A percentile compares a stretch with the other conserved stretches of the same genome.
These are phyloP conservation scores for Ustilago shanxiensis DNA, from an alignment of 1,284 basidiomycete genomes.

Conservation along the genomic window DNA sequence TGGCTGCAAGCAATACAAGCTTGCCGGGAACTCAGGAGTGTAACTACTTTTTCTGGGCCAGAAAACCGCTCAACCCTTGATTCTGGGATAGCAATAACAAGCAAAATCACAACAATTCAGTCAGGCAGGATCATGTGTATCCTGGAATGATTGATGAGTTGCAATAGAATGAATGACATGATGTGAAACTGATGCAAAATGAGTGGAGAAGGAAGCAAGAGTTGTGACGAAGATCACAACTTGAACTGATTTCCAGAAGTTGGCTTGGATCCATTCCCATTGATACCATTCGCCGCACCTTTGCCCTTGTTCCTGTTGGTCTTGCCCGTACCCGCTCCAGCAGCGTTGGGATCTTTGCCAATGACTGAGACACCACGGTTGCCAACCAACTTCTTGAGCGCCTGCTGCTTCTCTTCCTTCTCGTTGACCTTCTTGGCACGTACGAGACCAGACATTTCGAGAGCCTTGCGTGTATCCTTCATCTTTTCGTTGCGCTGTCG, in stretches of 20 bases:
- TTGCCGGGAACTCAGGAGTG: conserved; percentile 52
- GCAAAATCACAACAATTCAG: neutral
- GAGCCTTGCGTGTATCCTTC: conserved; percentile 76
- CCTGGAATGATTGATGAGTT: conserved; percentile 1
- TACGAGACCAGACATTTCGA: conserved; percentile 75
- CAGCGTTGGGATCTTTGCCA: conserved; percentile 41
- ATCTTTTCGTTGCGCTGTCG: conserved; percentile 81
- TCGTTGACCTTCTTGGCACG: conserved; percentile 43
- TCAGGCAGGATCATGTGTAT: neutral
- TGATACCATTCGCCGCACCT: conserved; percentile 10
- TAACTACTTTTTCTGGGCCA: conserved; percentile 69
- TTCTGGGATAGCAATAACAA: neutral
- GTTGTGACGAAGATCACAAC: conserved; percentile 21
- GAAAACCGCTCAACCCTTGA: conserved; percentile 52
- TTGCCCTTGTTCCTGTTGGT: conserved; percentile 38
- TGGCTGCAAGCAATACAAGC: conserved; percentile 30
- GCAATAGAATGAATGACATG: conserved; percentile 1
- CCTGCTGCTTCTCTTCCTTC: conserved; percentile 66
- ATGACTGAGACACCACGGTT: conserved; percentile 63
- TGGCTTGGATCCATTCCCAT: conserved; percentile 18
- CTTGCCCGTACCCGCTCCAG: conserved; percentile 31
- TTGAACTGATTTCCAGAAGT: conserved; percentile 40
- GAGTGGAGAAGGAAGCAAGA: neutral
- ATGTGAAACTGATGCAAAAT: neutral
- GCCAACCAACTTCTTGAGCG: conserved; percentile 65